Conservation (phyloP, 768 basidiomycete species). For the Macrolepiota dolichaula region DNA sequence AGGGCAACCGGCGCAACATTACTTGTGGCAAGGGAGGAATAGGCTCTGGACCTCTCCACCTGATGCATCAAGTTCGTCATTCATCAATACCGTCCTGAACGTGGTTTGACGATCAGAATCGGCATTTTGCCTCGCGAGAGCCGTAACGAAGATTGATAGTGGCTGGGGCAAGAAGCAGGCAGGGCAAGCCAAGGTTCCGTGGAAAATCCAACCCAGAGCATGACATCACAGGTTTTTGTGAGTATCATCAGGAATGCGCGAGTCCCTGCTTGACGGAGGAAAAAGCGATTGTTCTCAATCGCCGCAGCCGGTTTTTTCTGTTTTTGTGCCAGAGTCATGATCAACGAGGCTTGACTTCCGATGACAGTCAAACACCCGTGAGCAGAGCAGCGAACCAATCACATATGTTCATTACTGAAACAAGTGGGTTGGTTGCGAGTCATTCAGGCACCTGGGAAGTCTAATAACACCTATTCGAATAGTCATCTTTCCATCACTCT, state of each 20-base stretch:
- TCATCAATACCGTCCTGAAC: background rate
- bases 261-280: background rate
- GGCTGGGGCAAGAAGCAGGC: background rate
- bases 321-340: background rate
- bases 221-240: conserved; percentile 5
- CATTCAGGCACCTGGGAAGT: background rate
- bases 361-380: background rate
- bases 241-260: background rate
- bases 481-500: background rate
- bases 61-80: background rate
- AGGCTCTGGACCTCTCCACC: background rate
- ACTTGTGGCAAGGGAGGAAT: background rate
- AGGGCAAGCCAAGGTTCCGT: background rate
- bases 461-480: background rate
- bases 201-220: background rate
- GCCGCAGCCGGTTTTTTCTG: background rate
- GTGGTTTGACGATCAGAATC: background rate
- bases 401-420: background rate
- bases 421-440: background rate
- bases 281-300: background rate
- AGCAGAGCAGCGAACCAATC: background rate
- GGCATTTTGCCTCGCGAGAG: background rate
- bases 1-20: background rate
- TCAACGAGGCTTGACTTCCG: background rate
- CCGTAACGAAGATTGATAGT: background rate